These are phyloP conservation scores for Syzygium syzygioides DNA, from an alignment of 441 rosid genomes.

Conservation along the genomic window DNA sequence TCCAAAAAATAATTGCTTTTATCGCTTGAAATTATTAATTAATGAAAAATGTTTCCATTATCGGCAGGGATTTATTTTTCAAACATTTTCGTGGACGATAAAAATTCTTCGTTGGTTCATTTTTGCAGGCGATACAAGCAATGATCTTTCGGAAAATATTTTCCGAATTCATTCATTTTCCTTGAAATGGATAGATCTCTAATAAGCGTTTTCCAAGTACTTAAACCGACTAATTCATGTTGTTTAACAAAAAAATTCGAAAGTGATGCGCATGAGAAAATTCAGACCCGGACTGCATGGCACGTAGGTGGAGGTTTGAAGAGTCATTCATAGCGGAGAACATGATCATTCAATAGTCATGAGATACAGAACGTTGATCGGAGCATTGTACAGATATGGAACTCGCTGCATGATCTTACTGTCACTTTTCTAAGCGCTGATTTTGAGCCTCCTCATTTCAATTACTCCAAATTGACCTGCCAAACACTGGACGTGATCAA, in stretches of 20 bases:
- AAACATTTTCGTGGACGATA: fast-evolving
- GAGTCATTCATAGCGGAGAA: background rate
- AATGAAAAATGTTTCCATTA: background rate
- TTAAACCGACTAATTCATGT: background rate
- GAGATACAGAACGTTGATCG: too few species aligned
- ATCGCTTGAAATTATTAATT: too few species aligned
- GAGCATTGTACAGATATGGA: too few species aligned
- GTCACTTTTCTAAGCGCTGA: background rate
- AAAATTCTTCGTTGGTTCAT: too few species aligned
- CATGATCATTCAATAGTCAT: background rate
- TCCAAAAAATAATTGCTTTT: fast-evolving
- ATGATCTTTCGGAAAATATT: too few species aligned
- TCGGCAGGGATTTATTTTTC: fast-evolving
- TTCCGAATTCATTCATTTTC: too few species aligned
- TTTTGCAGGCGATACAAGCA: too few species aligned
- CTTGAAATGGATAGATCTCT: background rate
- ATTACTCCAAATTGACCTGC: background rate
- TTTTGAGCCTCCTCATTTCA: background rate
- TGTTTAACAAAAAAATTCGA: background rate
- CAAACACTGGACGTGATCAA: background rate
- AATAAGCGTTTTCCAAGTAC: background rate
- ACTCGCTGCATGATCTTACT: background rate
- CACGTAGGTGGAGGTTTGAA: background rate
- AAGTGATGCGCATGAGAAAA: background rate
- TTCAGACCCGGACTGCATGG: background rate